Percentiles rank a stretch among this genome's conserved stretches.
phyloP scores from a whole-genome alignment of 2,329 filamentous ascomycete species.

The Trichoderma polysporum region DNA sequence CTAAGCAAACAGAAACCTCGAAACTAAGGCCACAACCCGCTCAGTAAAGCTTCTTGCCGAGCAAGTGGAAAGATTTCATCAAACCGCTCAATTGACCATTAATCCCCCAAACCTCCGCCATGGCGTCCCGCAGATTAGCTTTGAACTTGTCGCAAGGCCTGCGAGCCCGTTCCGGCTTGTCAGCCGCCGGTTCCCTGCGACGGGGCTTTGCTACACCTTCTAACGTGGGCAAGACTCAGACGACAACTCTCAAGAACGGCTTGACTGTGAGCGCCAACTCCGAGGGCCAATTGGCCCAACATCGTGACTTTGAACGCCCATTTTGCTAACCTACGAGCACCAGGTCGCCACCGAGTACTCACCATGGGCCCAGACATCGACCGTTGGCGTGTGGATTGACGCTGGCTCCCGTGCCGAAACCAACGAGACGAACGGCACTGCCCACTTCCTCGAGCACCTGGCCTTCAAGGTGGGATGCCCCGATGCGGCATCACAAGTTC shows the following conservation, averaged over 20 bases:
- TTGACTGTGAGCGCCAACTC: slow-evolving; percentile 69
- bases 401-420: slow-evolving; percentile 98
- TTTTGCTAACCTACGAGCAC: slow-evolving; percentile 29
- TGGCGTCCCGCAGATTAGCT: slow-evolving; percentile 97
- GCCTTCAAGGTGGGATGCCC: slow-evolving; percentile 83
- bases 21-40: slow-evolving; percentile 46
- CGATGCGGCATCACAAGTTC: not conserved
- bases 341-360: slow-evolving; percentile 98
- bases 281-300: slow-evolving; percentile 40
- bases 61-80: slow-evolving; percentile 50
- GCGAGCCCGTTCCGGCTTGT: slow-evolving; percentile 82
- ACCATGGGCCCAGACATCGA: slow-evolving; percentile 96
- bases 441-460: slow-evolving; percentile 99
- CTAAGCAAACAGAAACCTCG: slow-evolving; percentile 37
- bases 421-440: slow-evolving; percentile 96
- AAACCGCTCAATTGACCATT: slow-evolving; percentile 56
- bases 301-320: slow-evolving; percentile 22
- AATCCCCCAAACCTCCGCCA: slow-evolving; percentile 57
- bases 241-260: slow-evolving; percentile 94
- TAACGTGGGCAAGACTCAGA: slow-evolving; percentile 80
- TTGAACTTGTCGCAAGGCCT: slow-evolving; percentile 89
- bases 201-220: slow-evolving; percentile 90
- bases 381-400: slow-evolving; percentile 98
- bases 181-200: slow-evolving; percentile 72
- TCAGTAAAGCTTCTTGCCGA: slow-evolving; percentile 48